Evolutionary conservation across 495 filamentous ascomycete genomes (phyloP), one percentile per base, ranked within the genome.

Genomic region (Tuber brumale): DNA sequence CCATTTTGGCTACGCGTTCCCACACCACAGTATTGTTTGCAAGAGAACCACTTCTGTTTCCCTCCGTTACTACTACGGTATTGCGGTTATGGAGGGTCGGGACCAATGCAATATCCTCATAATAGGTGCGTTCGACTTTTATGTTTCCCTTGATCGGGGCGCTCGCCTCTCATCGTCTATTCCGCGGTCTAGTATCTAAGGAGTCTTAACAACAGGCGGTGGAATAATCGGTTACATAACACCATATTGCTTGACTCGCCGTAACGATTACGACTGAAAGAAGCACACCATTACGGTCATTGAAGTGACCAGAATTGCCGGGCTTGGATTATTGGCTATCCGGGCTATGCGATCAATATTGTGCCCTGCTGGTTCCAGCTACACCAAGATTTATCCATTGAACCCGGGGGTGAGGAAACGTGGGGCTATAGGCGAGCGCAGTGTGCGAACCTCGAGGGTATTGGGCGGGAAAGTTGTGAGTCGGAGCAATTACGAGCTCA

Each of bases 191-290:
- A 45, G 5, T 74, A 61, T 45, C 74, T 81, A 42, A 74, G 71
- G 70, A 39, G 72, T 44, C 45, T 46, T 19, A n/a, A 37, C 75
- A 74, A 42, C 74, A 94, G 95, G 95, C 79, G 95, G 95, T 80
- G 95, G 95, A 82, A 94, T 99, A 74, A 97, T 99, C 81, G 95
- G 95, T 80, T 92, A 90, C 84, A 95, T 93, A n/a, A n/a, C n/a
- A 74, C 93, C 93, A 21, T 99, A 99, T 84, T 98, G 92, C 83
- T 86, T 99, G 19, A 95, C 94, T 2, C 91, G 93, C 76, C 95
- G 98, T 84, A 92, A 93, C 16, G 89, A 89, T 37, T 99, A 91
- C 85, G 88, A 95, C 83, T 89, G 92, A 37, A 83, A 87, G 9
- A 87, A 89, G 46, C 92, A 97, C 82, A 91, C 86, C 72, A 90